Evolutionary conservation across 192 early-diverging fungal genomes (phyloP).

Genomic region (Rhizoclosmatium globosum): DNA sequence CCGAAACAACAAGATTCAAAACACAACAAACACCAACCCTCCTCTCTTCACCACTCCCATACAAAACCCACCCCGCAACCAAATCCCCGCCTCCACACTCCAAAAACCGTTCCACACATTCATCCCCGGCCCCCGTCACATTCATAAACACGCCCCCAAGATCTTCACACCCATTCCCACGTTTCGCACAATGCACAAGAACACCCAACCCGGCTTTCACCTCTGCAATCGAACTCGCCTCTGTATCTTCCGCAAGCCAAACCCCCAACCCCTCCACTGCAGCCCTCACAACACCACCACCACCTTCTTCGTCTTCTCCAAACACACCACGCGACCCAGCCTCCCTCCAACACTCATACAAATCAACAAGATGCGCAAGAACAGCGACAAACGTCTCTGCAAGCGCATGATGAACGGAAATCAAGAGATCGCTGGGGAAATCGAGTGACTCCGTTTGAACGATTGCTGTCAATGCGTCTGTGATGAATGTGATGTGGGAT

Average conservation of each 20-base stretch:
- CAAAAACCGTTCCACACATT: slow-evolving; percentile 7
- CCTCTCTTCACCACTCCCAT: not conserved
- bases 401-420: slow-evolving; percentile 28
- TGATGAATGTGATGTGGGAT: slow-evolving; percentile 10
- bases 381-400: slow-evolving; percentile 25
- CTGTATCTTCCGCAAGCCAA: slow-evolving; percentile 26
- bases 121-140: not conserved
- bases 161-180: slow-evolving; percentile 1
- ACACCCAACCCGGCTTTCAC: slow-evolving; percentile 18
- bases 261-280: not conserved
- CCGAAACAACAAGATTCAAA: slow-evolving; percentile 28
- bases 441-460: slow-evolving; percentile 10
- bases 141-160: slow-evolving; percentile 16
- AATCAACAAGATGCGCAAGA: slow-evolving; percentile 27
- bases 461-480: slow-evolving; percentile 24
- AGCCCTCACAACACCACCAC: not conserved
- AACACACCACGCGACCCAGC: not conserved
- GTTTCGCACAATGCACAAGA: slow-evolving; percentile 2
- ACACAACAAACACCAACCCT: slow-evolving; percentile 31
- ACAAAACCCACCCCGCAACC: slow-evolving; percentile 14
- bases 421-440: slow-evolving; percentile 6
- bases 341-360: not conserved
- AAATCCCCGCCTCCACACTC: slow-evolving; percentile 14
- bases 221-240: not conserved
- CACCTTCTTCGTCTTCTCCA: not conserved